A percentile compares a stretch with the other conserved stretches of the same genome.
These are phyloP conservation scores for Phoma herbarum DNA, from an alignment of 2,329 filamentous ascomycete genomes.

Conservation along the genomic window DNA sequence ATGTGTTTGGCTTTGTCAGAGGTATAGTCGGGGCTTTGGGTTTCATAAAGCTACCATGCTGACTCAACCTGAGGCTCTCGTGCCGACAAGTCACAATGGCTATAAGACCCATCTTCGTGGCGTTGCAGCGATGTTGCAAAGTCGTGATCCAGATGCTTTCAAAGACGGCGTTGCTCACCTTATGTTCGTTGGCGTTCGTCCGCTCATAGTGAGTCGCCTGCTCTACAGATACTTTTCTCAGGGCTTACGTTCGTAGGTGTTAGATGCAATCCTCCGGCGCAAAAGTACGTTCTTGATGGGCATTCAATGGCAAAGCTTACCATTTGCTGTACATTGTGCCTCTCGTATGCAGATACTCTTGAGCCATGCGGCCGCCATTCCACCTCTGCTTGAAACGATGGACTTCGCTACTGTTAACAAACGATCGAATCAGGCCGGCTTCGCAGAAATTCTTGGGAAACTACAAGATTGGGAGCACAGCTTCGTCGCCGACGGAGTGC, in stretches of 20 bases:
- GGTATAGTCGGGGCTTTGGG: neutral
- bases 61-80: neutral
- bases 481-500: neutral
- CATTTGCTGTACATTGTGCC: neutral
- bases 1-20: conserved; percentile 16
- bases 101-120: neutral
- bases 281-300: neutral
- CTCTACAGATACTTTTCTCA: neutral
- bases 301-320: neutral
- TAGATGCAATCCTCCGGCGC: neutral
- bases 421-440: neutral
- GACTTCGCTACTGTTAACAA: neutral
- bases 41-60: neutral
- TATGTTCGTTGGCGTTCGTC: neutral
- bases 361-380: neutral
- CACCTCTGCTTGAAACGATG: neutral
- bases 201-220: neutral
- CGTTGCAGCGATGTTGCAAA: neutral
- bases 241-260: neutral
- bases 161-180: neutral
- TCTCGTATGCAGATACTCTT: neutral
- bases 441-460: neutral
- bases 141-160: neutral
- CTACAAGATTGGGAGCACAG: neutral
- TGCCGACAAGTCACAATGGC: neutral